Base-by-base conservation (phyloP, 2,329 filamentous ascomycete species). In the Lanzia echinophila region DNA sequence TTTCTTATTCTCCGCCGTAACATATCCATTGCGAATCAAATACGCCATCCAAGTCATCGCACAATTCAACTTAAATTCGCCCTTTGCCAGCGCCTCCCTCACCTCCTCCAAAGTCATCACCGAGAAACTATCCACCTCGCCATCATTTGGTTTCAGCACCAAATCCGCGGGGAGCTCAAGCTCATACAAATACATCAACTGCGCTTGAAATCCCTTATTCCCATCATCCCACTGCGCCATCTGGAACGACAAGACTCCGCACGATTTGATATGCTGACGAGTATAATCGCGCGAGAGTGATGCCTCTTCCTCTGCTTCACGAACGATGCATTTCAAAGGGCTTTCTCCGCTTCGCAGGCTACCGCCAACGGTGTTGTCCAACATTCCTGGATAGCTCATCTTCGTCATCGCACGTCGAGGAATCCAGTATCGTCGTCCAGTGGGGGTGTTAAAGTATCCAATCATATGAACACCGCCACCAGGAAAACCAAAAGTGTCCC, bases 31-130 rank as follows among this genome's bases (percentile, higher is more conserved):
- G 50, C 92, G 80, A 61, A 95, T 77, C 67, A 99, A 88, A 73
- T 97, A 99, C 69, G 97, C 90, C 44, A 96, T 71, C 67, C 94
- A 73, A 46, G 95, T 81, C 55, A 94, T 69, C 13, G 88, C 86
- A 70, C 91, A 96, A 69, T 97, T 97, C 2, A 91, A 87, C 75
- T 99, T 99, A 75, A 92, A 99, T 62, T 86, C 80, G 13, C 88
- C 89, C 50, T 75, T 73, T 15, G 77, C 78, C 65, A 99, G 73
- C 43, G 85, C 83, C 54, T 77, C 74, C 69, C 84, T 80, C 43
- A 95, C 81, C 70, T 95, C 80, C n/a, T 87, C 81, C 39, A 96
- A 77, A 1, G 79, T 83, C 79, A 83, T 84, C 55, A 96, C 75
- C 66, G 82, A 79, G 68, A 97, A 97, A 57, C 83, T 81, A 65